A percentile compares a stretch with the other conserved stretches of the same genome.
phyloP scores from a whole-genome alignment of 768 basidiomycete species.

The Nevesoporus exiguus region DNA sequence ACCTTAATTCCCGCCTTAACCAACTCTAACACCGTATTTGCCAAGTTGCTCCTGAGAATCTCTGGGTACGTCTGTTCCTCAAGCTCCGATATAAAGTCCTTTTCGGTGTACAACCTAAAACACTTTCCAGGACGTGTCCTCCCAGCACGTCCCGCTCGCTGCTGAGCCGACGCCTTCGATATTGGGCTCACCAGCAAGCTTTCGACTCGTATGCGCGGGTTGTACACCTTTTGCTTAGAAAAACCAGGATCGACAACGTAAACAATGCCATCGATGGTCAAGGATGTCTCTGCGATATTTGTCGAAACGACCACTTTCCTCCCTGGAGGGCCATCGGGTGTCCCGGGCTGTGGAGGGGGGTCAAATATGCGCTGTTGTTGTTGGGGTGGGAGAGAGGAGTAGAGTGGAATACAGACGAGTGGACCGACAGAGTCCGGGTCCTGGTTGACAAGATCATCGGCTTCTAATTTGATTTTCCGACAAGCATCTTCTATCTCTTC shows the following conservation, averaged over 20 bases:
- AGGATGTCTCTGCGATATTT: too few species aligned
- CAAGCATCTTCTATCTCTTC: slow-evolving; percentile 98
- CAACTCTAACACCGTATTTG: slow-evolving; percentile 89
- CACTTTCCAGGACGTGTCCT: slow-evolving; percentile 96
- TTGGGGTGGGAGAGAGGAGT: slow-evolving; percentile 89
- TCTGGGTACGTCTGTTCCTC: slow-evolving; percentile 98
- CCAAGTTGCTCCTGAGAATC: slow-evolving; percentile 89
- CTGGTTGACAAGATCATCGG: slow-evolving; percentile 72
- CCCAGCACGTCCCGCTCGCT: slow-evolving; percentile 94
- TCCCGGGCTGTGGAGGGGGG: slow-evolving; percentile 70
- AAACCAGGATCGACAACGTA: too few species aligned
- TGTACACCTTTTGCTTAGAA: too few species aligned
- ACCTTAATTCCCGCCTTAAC: slow-evolving; percentile 93
- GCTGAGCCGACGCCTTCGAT: too few species aligned
- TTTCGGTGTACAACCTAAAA: too few species aligned
- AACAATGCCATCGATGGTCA: too few species aligned
- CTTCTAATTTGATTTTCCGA: slow-evolving; percentile 86
- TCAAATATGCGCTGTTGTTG: slow-evolving; percentile 98
- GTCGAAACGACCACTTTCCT: slow-evolving; percentile 94
- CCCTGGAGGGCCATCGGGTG: slow-evolving; percentile 76
- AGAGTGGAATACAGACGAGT: slow-evolving; percentile 84
- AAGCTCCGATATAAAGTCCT: slow-evolving; percentile 92
- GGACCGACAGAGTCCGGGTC: slow-evolving; percentile 80
- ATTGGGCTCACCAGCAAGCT: slow-evolving; percentile 88
- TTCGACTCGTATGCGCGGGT: slow-evolving; percentile 94